phyloP scores from a whole-genome alignment of 441 rosid genomes.

The Daphne laureola region DNA sequence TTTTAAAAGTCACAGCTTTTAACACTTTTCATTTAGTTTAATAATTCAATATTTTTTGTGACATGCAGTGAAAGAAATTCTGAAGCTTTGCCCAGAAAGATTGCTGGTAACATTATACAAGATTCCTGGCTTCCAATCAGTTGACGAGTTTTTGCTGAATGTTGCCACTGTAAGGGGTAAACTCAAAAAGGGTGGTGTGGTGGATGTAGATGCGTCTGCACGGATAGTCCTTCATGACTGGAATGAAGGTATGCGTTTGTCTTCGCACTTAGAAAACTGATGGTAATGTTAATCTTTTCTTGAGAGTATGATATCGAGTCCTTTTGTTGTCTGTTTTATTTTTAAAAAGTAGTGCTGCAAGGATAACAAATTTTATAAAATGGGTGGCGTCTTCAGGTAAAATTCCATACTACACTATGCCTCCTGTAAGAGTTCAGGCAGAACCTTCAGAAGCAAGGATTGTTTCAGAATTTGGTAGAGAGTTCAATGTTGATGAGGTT shows the following conservation, averaged over 20 bases:
- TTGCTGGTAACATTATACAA: slow-evolving; percentile 72
- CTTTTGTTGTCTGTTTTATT: no score
- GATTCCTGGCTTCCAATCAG: slow-evolving; percentile 60
- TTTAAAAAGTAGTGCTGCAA: slow-evolving; percentile 1
- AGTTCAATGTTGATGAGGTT: slow-evolving; percentile 77
- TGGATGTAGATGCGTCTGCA: slow-evolving; percentile 82
- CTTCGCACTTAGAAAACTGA: not conserved
- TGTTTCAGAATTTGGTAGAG: slow-evolving; percentile 68
- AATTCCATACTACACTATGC: slow-evolving; percentile 87
- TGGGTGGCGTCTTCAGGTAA: slow-evolving; percentile 49
- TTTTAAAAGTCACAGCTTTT: not conserved
- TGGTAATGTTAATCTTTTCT: no score
- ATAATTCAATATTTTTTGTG: slow-evolving; percentile 12
- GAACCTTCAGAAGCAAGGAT: slow-evolving; percentile 67
- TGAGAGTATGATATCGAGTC: no score
- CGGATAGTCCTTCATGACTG: slow-evolving; percentile 88
- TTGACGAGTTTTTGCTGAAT: slow-evolving; percentile 82
- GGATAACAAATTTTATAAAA: not conserved
- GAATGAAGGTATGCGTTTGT: slow-evolving; percentile 63
- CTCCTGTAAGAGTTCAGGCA: slow-evolving; percentile 61
- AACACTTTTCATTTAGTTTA: not conserved
- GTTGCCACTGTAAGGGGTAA: slow-evolving; percentile 83
- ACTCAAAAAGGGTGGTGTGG: slow-evolving; percentile 91
- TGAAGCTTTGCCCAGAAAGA: slow-evolving; percentile 63
- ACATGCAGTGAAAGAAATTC: slow-evolving; percentile 80